Evolutionary conservation across 1,284 basidiomycete genomes (phyloP).

Genomic region (Peniophora sp.): DNA sequence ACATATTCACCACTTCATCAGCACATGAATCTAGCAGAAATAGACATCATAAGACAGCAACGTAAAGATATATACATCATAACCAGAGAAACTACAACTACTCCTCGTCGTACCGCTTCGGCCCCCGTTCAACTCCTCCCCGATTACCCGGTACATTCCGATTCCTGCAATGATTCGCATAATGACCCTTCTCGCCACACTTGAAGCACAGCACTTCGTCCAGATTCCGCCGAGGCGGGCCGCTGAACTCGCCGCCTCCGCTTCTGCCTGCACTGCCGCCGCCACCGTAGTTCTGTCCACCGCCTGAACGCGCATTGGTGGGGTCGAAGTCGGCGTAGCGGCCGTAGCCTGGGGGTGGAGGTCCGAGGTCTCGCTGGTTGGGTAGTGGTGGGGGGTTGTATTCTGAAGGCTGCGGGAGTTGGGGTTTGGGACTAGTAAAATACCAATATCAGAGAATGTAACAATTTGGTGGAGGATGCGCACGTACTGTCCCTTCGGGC

Average conservation of each 20-base stretch:
- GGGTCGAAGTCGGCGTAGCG: conserved; percentile 79
- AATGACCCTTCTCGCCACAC: conserved; percentile 89
- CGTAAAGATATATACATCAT: too few species aligned
- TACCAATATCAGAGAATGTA: too few species aligned
- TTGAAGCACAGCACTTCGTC: conserved; percentile 90
- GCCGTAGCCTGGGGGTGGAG: conserved; percentile 88
- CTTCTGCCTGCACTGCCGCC: conserved; percentile 2
- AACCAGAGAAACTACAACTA: not conserved
- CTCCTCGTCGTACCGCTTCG: conserved; percentile 25
- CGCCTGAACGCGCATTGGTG: conserved; percentile 29
- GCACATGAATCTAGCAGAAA: too few species aligned
- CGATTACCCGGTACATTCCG: conserved; percentile 76
- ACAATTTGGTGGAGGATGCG: too few species aligned
- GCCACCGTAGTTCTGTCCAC: conserved; percentile 14
- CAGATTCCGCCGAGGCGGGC: conserved; percentile 65
- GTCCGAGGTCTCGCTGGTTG: conserved; percentile 73
- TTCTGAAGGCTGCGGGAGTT: conserved; percentile 60
- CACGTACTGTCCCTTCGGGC: conserved; percentile 86
- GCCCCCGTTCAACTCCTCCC: conserved; percentile 52
- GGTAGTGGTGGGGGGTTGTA: conserved; percentile 77
- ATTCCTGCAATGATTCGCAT: conserved; percentile 88
- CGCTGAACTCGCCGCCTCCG: conserved; percentile 14
- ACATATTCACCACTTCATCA: too few species aligned
- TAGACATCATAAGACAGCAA: too few species aligned
- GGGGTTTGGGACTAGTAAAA: conserved; percentile 75